Conservation (phyloP, 2,329 filamentous ascomycete genomes). For the Sordariomycetes sp. region DNA sequence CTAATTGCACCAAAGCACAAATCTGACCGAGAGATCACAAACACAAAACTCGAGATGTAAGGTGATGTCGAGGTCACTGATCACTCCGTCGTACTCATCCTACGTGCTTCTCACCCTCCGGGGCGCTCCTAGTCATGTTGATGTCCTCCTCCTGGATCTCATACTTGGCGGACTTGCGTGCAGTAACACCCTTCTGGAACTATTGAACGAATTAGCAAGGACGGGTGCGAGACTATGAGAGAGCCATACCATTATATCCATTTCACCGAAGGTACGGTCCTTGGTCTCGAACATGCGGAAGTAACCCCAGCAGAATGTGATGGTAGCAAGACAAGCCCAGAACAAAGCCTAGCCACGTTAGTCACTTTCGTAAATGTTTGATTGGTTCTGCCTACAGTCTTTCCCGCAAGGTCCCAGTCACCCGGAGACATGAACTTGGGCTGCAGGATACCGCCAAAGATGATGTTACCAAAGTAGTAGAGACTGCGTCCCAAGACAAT, state of each 20-base stretch:
- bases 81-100: too few relatives aligned
- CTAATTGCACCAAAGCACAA: too few relatives aligned
- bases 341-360: constrained; percentile 33
- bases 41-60: too few relatives aligned
- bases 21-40: too few relatives aligned
- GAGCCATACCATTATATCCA: constrained; percentile 20
- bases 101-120: too few relatives aligned
- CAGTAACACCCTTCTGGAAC: constrained; percentile 25
- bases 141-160: constrained; percentile 23
- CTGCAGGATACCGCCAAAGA: constrained; percentile 27
- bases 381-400: too few relatives aligned
- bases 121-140: constrained; percentile 7
- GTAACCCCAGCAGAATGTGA: constrained; percentile 30
- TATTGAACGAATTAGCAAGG: constrained; percentile 9
- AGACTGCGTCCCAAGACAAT: constrained; percentile 28
- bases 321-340: constrained; percentile 24
- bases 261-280: constrained; percentile 32
- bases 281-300: constrained; percentile 35
- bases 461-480: constrained; percentile 31
- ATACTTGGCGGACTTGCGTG: constrained; percentile 26
- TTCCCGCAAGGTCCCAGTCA: constrained; percentile 29
- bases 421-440: constrained; percentile 27
- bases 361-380: too few relatives aligned
- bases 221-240: too few relatives aligned
- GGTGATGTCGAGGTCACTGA: too few relatives aligned